These are phyloP conservation scores for Podaxis sp. DNA, from an alignment of 768 basidiomycete genomes.

Conservation along the genomic window DNA sequence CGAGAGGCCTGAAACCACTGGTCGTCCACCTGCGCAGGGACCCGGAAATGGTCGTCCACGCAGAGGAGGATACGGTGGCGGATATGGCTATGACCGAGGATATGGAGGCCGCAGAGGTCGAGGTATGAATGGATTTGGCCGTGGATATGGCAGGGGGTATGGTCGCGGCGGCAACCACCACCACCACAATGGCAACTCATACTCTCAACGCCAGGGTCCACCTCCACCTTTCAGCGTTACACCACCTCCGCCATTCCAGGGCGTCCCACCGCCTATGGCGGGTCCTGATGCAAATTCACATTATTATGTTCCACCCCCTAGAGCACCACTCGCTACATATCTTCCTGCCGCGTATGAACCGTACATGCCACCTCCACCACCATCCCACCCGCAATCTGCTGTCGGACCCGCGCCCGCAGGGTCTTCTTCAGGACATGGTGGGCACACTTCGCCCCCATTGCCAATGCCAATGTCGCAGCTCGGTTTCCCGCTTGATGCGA, in stretches of 20 bases:
- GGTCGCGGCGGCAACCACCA: slow-evolving; percentile 21
- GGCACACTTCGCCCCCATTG: slow-evolving; percentile 25
- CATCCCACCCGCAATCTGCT: slow-evolving; percentile 18
- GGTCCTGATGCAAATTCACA: slow-evolving; percentile 2
- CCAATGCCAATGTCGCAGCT: slow-evolving; percentile 43
- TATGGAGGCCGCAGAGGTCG: slow-evolving; percentile 22
- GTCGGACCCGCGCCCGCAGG: slow-evolving; percentile 5
- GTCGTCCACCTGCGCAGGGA: background rate
- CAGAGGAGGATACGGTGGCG: slow-evolving; percentile 20
- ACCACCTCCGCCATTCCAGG: slow-evolving; percentile 24
- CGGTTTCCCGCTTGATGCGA: slow-evolving; percentile 59
- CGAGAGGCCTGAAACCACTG: background rate
- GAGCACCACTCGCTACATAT: slow-evolving; percentile 12
- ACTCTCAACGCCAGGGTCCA: slow-evolving; percentile 21
- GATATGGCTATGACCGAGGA: slow-evolving; percentile 29
- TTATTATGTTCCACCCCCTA: slow-evolving; percentile 8
- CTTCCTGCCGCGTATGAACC: slow-evolving; percentile 12
- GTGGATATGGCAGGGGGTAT: slow-evolving; percentile 32
- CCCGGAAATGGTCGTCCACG: background rate
- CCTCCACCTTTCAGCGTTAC: slow-evolving; percentile 26
- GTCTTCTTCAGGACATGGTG: background rate
- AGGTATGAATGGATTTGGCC: slow-evolving; percentile 27
- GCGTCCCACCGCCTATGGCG: background rate
- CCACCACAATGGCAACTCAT: slow-evolving; percentile 22
- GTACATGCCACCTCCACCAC: slow-evolving; percentile 17